Conservation (phyloP, 2,329 filamentous ascomycete genomes). For the Colletotrichum paranaense region DNA sequence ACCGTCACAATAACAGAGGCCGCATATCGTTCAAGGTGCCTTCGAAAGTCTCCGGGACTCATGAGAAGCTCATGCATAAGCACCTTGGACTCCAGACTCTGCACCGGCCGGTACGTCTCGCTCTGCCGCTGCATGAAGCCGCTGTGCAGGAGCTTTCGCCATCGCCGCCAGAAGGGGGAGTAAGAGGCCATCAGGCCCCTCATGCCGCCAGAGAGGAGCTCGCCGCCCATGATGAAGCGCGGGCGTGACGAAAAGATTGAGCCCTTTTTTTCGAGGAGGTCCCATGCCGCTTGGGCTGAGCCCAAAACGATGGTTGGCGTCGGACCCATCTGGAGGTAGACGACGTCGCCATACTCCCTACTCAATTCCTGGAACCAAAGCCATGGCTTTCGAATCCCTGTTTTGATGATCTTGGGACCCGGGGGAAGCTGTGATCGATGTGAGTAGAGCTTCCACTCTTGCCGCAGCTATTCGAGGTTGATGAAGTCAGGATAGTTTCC, state of each 20-base stretch:
- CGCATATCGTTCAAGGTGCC: constrained; percentile 49
- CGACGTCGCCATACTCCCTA: constrained; percentile 52
- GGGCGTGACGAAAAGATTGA: constrained; percentile 57
- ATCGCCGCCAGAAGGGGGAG: constrained; percentile 53
- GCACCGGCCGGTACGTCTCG: constrained; percentile 53
- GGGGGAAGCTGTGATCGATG: constrained; percentile 52
- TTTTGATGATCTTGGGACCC: constrained; percentile 49
- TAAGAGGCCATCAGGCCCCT: constrained; percentile 57
- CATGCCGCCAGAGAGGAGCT: constrained; percentile 53
- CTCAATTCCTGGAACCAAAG: constrained; percentile 54
- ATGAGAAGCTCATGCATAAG: constrained; percentile 51
- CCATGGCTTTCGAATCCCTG: constrained; percentile 53
- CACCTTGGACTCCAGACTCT: constrained; percentile 53
- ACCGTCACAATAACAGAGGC: constrained; percentile 56
- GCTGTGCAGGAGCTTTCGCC: constrained; percentile 54
- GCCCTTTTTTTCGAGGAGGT: constrained; percentile 55
- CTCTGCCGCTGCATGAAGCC: constrained; percentile 57
- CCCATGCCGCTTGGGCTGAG: constrained; percentile 55
- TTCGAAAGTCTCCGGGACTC: constrained; percentile 43
- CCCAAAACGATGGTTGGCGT: constrained; percentile 55
- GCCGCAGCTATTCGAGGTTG: constrained; percentile 42
- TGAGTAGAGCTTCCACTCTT: constrained; percentile 52
- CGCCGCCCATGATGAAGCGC: constrained; percentile 58
- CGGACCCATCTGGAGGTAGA: constrained; percentile 54
- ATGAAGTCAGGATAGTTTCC: background rate